Evolutionary conservation across 768 basidiomycete genomes (phyloP), one percentile per base, ranked within the genome.

Genomic region (Termitomyces sp.): DNA sequence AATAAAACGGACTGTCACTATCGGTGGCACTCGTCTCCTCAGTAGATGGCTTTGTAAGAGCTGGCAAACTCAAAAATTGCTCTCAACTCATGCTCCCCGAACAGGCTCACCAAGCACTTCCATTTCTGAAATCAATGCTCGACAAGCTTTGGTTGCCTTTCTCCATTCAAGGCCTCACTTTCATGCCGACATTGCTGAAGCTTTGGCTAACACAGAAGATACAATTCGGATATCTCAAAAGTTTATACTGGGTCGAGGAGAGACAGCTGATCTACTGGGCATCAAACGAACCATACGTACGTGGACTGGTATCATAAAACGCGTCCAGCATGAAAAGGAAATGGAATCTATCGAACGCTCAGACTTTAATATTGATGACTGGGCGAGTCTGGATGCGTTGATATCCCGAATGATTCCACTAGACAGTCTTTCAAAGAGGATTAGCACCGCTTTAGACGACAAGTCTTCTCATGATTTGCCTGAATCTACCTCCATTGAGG

Each of bases 71-170:
- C 71, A 71, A 14, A 46, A 51, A 36, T 43, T 25, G 32, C 34
- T 17, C 14, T 29, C 52, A 20, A 31, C 59, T 66, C 54, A 65
- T 63, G 60, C 49, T 50, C 38, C 57, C 60, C 25, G n/a, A 51
- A 37, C 66, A 94, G 92, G 89, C 71, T 92, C 92, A 38, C 93
- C 93, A 0, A 93, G 91, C 68, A 90, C 88, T 3, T 92, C 90
- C 1, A 73, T 86, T 12, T 63, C 70, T 15, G 90, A 92, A 67
- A 92, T 95, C 64, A 81, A 83, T 66, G 76, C 84, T 11, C 86
- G 88, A 5, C 93, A 94, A 68, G 83, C 84, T n/a, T 72, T 94
- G 6, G 91, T 95, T 29, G 81, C 87, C 3, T 85, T 89, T 67
- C 89, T 95, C 68, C 74, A 81, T 65, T 65, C 76, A 10, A 76